Evolutionary conservation across 2,329 filamentous ascomycete genomes (phyloP).

Genomic region (Phyllosticta citriasiana): DNA sequence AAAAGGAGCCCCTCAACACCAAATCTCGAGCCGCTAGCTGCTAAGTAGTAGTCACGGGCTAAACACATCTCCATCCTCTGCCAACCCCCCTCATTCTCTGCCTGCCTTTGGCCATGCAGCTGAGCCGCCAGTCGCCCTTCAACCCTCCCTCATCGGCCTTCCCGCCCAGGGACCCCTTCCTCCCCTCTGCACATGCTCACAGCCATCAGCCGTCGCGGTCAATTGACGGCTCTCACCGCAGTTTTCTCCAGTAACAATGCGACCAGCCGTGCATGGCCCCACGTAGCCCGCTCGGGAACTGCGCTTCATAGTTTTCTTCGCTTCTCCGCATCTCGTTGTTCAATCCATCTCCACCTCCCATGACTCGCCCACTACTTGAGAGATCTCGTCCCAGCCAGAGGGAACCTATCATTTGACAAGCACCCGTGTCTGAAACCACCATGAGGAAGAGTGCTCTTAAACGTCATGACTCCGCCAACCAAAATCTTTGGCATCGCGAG

Average conservation of each 20-base stretch:
- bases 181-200: neutral
- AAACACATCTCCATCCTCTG: neutral
- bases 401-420: neutral
- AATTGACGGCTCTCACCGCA: neutral
- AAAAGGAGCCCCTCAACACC: neutral
- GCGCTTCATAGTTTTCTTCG: neutral
- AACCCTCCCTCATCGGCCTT: neutral
- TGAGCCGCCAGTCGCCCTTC: neutral
- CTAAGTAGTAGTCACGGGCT: neutral
- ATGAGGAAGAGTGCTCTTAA: conserved; percentile 4
- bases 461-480: conserved; percentile 1
- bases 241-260: neutral
- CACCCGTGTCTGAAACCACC: neutral
- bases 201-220: neutral
- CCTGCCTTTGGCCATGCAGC: neutral
- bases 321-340: neutral
- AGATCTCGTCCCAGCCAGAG: neutral
- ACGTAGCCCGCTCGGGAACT: neutral
- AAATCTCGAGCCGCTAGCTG: neutral
- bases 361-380: neutral
- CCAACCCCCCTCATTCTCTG: neutral
- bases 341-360: neutral
- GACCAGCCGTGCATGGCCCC: neutral
- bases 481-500: neutral
- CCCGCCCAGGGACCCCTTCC: neutral